Base-by-base conservation (phyloP, 805 yeast genomes). In the Pichia eremophila region DNA sequence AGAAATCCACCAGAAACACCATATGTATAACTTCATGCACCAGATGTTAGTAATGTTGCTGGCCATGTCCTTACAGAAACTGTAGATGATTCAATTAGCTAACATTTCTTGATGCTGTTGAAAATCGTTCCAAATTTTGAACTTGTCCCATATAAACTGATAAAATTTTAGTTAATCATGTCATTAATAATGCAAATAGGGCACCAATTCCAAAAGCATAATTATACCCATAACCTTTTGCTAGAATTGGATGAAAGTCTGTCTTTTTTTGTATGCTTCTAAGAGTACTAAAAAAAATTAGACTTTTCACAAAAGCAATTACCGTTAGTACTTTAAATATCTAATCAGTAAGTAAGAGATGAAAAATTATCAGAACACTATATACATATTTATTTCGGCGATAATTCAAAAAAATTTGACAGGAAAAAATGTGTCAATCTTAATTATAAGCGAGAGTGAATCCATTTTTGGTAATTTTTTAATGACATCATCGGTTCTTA, bases 11-110 rank as follows among this genome's bases (percentile, higher is more conserved):
- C 74, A 52, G 61, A 61, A n/a, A 74, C 57, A 28, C 78, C 77
- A 53, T 69, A 64, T 6, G 57, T 44, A 51, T 73, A 74, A 38
- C 67, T 58, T 71, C 71, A 63, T 4, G 67, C 58, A 2, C 70
- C 64, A 4, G 73, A 66, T 10, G 64, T 56, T 40, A 66, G 60
- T 41, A 66, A 59, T 29, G 69, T 72, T 40, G 71, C 69, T 8
- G 73, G 70, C 73, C 75, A 72, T 27, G 73, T 69, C 78, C 78
- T 74, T 1, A 74, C 66, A 11, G 71, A 64, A 11, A 72, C 74
- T 4, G 68, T 69, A 12, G 74, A 69, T 1, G 74, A 66, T 5
- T 72, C 65, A 25, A 71, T 69, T 15, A 74, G 25, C 59, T 62
- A 29, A 73, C 72, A 11, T 64, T 54, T 54, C 78, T 62, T 3